Evolutionary conservation across 768 basidiomycete species (phyloP).

Genomic region (Fibroporia radiculosa): DNA sequence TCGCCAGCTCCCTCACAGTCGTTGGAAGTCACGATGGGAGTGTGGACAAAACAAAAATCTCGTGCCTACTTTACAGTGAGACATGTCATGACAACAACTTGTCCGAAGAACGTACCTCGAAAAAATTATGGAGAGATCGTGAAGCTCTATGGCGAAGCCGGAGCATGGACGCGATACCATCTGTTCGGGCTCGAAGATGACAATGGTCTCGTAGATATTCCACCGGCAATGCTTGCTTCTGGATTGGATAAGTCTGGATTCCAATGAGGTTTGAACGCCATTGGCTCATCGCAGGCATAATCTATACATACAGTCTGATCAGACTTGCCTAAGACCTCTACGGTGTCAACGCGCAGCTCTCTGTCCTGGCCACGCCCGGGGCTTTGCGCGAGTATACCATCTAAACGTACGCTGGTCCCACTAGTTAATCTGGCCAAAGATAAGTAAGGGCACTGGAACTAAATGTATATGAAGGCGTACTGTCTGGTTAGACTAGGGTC

Average conservation of each 20-base stretch:
- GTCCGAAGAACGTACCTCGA: slow-evolving; percentile 45
- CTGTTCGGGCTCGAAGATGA: slow-evolving; percentile 82
- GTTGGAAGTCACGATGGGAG: slow-evolving; percentile 82
- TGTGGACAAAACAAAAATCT: slow-evolving; percentile 72
- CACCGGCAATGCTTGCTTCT: slow-evolving; percentile 74
- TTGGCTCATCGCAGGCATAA: slow-evolving; percentile 9
- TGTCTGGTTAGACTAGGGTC: slow-evolving; percentile 28
- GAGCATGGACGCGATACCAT: slow-evolving; percentile 63
- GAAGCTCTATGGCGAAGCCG: slow-evolving; percentile 57
- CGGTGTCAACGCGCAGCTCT: slow-evolving; percentile 42
- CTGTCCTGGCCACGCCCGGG: slow-evolving; percentile 42
- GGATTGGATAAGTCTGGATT: slow-evolving; percentile 76
- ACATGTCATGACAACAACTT: background rate
- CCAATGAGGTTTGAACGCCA: slow-evolving; percentile 10
- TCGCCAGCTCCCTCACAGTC: slow-evolving; percentile 98
- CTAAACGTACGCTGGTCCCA: slow-evolving; percentile 47
- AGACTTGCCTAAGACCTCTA: slow-evolving; percentile 48
- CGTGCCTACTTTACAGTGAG: slow-evolving; percentile 18
- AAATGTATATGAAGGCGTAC: slow-evolving; percentile 16
- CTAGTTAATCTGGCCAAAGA: slow-evolving; percentile 33
- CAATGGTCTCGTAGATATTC: slow-evolving; percentile 81
- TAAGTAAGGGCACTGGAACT: background rate
- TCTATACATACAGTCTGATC: slow-evolving; percentile 41
- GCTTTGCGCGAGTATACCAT: slow-evolving; percentile 38
- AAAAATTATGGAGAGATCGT: slow-evolving; percentile 55